phyloP scores from a whole-genome alignment of 495 filamentous ascomycete species.

The Acidomyces sp. region DNA sequence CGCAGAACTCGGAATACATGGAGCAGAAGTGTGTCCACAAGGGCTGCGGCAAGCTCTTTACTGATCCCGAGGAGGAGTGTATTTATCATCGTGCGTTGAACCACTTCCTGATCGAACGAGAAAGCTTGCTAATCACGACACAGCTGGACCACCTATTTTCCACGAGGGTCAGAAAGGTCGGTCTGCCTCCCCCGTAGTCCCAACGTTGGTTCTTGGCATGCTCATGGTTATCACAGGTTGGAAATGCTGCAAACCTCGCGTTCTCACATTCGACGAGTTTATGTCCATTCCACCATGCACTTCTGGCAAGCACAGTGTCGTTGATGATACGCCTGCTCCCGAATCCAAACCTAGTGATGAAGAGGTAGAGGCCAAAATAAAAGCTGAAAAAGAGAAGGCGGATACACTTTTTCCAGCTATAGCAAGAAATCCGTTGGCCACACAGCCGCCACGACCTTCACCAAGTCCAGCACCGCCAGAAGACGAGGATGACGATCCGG shows the following conservation, averaged over 20 bases:
- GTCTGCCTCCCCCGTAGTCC: slow-evolving; percentile 19
- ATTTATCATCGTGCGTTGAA: slow-evolving; percentile 57
- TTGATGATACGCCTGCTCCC: slow-evolving; percentile 54
- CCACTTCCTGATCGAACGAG: slow-evolving; percentile 47
- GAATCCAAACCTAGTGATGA: slow-evolving; percentile 36
- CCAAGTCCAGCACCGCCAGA: slow-evolving; percentile 51
- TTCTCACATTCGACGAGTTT: slow-evolving; percentile 98
- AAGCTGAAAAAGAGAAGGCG: slow-evolving; percentile 8
- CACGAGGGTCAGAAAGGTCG: slow-evolving; percentile 98
- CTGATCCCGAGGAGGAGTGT: slow-evolving; percentile 72
- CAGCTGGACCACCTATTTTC: slow-evolving; percentile 44
- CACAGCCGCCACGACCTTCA: slow-evolving; percentile 37
- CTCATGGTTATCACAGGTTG: slow-evolving; percentile 51
- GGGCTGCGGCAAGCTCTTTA: slow-evolving; percentile 81
- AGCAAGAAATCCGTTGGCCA: slow-evolving; percentile 36
- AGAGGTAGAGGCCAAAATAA: slow-evolving; percentile 16
- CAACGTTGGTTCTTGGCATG: background rate
- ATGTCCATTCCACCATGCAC: slow-evolving; percentile 88
- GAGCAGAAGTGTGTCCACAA: slow-evolving; percentile 90
- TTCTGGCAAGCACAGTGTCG: slow-evolving; percentile 79
- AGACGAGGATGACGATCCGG: slow-evolving; percentile 79
- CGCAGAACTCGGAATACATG: too few species aligned
- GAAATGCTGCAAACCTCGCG: slow-evolving; percentile 98
- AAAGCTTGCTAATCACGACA: background rate
- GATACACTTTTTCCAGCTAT: slow-evolving; percentile 26